phyloP scores from a whole-genome alignment of 768 basidiomycete genomes.

The Termitomyces sp. region DNA sequence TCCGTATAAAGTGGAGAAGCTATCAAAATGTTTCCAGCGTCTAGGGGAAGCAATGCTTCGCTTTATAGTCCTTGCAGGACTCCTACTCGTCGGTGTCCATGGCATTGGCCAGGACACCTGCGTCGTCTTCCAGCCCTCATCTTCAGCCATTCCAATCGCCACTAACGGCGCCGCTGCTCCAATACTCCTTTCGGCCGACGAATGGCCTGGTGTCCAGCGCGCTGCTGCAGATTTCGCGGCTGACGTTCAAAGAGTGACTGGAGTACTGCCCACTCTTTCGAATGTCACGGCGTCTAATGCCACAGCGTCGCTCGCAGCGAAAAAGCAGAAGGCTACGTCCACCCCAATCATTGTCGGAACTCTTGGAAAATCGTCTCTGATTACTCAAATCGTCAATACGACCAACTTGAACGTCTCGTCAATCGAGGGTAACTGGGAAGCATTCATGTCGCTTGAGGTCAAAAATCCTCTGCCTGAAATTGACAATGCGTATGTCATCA shows the following conservation, averaged over 20 bases:
- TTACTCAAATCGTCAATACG: conserved; percentile 48
- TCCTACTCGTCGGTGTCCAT: conserved; percentile 19
- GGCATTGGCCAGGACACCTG: conserved; percentile 51
- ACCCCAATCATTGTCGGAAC: conserved; percentile 65
- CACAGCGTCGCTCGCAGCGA: conserved; percentile 26
- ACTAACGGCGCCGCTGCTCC: conserved; percentile 44
- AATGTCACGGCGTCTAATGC: conserved; percentile 51
- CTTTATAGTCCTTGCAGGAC: conserved; percentile 6
- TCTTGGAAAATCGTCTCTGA: conserved; percentile 54
- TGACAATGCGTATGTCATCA: conserved; percentile 60
- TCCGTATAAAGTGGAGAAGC: not conserved
- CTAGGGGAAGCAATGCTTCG: conserved; percentile 6
- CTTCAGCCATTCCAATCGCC: conserved; percentile 43
- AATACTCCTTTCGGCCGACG: conserved; percentile 51
- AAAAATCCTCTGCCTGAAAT: conserved; percentile 57
- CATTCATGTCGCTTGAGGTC: conserved; percentile 52
- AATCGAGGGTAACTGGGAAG: conserved; percentile 66
- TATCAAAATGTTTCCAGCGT: not conserved
- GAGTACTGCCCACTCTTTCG: conserved; percentile 44
- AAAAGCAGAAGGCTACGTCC: conserved; percentile 8
- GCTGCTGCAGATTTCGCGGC: conserved; percentile 58
- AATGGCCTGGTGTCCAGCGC: conserved; percentile 65
- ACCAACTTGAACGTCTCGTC: conserved; percentile 54
- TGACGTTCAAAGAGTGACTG: conserved; percentile 63
- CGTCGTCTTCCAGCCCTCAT: conserved; percentile 42